phyloP scores from a whole-genome alignment of 768 basidiomycete genomes.

The Lactifluus volemus region DNA sequence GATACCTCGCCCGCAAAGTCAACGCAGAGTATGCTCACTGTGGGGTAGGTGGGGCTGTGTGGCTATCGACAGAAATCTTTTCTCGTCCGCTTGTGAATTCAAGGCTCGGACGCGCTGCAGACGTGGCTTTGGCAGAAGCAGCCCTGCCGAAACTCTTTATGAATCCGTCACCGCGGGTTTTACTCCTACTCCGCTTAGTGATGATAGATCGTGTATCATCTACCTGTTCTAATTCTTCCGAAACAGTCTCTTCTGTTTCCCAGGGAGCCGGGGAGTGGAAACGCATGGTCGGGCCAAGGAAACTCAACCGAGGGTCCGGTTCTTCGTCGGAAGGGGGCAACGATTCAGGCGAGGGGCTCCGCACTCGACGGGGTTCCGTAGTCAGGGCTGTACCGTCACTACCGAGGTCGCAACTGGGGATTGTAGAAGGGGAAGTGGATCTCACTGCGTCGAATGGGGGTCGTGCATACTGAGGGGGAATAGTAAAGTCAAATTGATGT shows the following conservation, averaged over 20 bases:
- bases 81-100: conserved; percentile 45
- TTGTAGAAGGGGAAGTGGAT: conserved; percentile 27
- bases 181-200: conserved; percentile 24
- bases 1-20: neutral
- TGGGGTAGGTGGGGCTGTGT: conserved; percentile 40
- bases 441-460: conserved; percentile 9
- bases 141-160: conserved; percentile 36
- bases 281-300: conserved; percentile 76
- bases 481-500: conserved; percentile 25
- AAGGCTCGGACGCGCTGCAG: conserved; percentile 45
- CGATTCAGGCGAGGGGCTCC: conserved; percentile 19
- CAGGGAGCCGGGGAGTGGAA: conserved; percentile 78
- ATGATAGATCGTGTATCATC: conserved; percentile 28
- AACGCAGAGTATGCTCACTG: conserved; percentile 40
- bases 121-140: conserved; percentile 30
- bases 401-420: conserved; percentile 38
- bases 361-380: conserved; percentile 18
- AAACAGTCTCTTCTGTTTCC: conserved; percentile 50
- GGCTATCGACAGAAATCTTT: conserved; percentile 52
- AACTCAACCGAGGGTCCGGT: conserved; percentile 48
- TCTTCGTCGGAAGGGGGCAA: conserved; percentile 36
- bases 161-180: conserved; percentile 28
- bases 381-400: conserved; percentile 29
- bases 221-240: conserved; percentile 42
- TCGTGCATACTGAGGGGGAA: conserved; percentile 17